phyloP scores from a whole-genome alignment of 1,284 basidiomycete species.

The Rhodofomes roseus region DNA sequence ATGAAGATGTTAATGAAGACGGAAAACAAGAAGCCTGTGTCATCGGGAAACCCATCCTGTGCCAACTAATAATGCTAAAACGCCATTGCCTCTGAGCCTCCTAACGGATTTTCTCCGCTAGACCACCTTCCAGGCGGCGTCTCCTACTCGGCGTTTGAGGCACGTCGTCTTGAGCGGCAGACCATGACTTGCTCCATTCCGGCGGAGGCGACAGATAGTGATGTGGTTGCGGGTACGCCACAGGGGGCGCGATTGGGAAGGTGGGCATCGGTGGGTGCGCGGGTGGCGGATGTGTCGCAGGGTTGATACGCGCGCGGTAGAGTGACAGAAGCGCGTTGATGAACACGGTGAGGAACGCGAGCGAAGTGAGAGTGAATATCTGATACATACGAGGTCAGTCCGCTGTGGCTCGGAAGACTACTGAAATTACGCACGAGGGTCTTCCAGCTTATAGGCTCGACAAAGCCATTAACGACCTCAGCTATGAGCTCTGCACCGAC shows the following conservation, averaged over 20 bases:
- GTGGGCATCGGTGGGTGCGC: constrained; percentile 25
- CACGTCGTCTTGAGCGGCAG: constrained; percentile 13
- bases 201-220: constrained; percentile 39
- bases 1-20: not conserved
- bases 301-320: constrained; percentile 57
- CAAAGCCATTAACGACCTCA: constrained; percentile 94
- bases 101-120: constrained; percentile 47
- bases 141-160: constrained; percentile 48
- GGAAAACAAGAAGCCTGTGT: not conserved
- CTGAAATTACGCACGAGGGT: constrained; percentile 63
- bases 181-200: constrained; percentile 37
- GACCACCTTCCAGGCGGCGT: constrained; percentile 60
- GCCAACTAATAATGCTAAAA: not conserved
- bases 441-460: constrained; percentile 97
- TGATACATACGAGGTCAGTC: constrained; percentile 27
- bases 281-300: constrained; percentile 12
- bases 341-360: constrained; percentile 78
- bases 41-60: not conserved
- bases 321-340: constrained; percentile 80
- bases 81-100: not conserved
- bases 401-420: not conserved
- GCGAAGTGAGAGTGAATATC: constrained; percentile 77
- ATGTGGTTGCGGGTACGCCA: constrained; percentile 39
- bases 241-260: constrained; percentile 40
- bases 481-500: constrained; percentile 94